Evolutionary conservation across 129 eudicot species (phyloP), one percentile per base, ranked within the genome.

Genomic region (Scalesia atractyloides): DNA sequence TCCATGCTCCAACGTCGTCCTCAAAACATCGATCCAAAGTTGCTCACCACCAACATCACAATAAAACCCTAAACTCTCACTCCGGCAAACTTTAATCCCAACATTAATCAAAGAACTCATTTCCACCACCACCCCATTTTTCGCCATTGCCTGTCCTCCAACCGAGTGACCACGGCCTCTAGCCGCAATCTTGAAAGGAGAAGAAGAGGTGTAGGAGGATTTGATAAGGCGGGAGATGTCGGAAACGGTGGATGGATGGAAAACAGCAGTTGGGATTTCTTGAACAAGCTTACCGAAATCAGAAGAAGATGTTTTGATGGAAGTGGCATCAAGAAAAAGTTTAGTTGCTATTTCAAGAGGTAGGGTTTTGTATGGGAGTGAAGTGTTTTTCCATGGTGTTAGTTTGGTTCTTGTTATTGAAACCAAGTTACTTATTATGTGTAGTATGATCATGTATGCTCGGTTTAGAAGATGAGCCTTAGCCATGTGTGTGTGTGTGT

Each of bases 31-130:
- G 1, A 89, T 82, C 98, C 98, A 92, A 7, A 92, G 78, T 64
- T 77, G 74, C 65, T 80, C 95, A 4, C 96, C 96, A 2, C 98
- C 98, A 56, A 89, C 96, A 74, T 92, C 98, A 47, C 81, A 84
- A 59, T 85, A 90, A 65, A 49, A 83, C 80, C 95, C 98, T 82
- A 75, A 65, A 24, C n/a, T 12, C 19, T 80, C 51, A 66, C 76
- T 61, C 91, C 89, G 51, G 9, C 68, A 80, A 72, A 93, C 87
- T 75, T 80, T 87, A 69, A 84, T 72, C 16, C 84, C 82, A 17
- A 66, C 49, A 47, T 51, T 13, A 5, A 5, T 75, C 53, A 87
- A 64, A 26, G 79, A 66, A 1, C 66, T 2, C 96, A 93, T 89
- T 5, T 94, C 89, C 74, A 94, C 88, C 73, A 90, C 97, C 53